Evolutionary conservation across 139 green algal species (phyloP).

Genomic region (Zygnema circumcarinatum): DNA sequence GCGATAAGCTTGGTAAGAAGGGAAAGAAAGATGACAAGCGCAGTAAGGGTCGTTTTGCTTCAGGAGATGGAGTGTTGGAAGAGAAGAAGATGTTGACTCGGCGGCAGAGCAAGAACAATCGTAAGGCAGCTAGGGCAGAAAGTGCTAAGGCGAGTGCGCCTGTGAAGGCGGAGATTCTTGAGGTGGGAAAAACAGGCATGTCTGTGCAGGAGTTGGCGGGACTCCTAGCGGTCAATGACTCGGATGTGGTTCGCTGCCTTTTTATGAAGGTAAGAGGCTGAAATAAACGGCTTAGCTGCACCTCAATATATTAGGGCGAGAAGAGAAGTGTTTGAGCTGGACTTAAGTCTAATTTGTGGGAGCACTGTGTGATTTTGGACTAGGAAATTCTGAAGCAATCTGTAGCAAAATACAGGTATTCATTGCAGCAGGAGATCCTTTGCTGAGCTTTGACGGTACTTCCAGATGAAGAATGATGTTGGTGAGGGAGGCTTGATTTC

Average conservation of each 20-base stretch:
- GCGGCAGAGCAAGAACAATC: slow-evolving; percentile 46
- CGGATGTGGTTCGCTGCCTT: slow-evolving; percentile 87
- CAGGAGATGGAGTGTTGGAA: background rate
- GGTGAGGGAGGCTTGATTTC: too few relatives aligned
- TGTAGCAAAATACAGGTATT: too few relatives aligned
- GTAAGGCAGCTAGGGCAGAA: slow-evolving; percentile 24
- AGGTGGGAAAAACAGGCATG: slow-evolving; percentile 90
- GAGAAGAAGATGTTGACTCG: slow-evolving; percentile 29
- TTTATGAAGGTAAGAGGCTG: slow-evolving; percentile 87
- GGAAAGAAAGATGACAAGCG: background rate
- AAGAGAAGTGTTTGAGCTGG: background rate
- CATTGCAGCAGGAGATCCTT: too few relatives aligned
- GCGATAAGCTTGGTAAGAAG: background rate
- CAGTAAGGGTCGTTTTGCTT: background rate
- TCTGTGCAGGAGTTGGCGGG: slow-evolving; percentile 80
- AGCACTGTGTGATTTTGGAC: background rate
- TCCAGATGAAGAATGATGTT: too few relatives aligned
- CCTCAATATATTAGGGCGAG: background rate
- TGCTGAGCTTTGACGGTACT: too few relatives aligned
- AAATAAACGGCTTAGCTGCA: background rate
- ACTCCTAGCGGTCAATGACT: slow-evolving; percentile 76
- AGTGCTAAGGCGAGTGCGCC: slow-evolving; percentile 44
- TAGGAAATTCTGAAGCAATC: too few relatives aligned
- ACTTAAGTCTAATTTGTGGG: background rate
- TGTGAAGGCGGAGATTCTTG: slow-evolving; percentile 85